Base-by-base conservation (phyloP, 495 filamentous ascomycete species). In the Durotheca rogersii region DNA sequence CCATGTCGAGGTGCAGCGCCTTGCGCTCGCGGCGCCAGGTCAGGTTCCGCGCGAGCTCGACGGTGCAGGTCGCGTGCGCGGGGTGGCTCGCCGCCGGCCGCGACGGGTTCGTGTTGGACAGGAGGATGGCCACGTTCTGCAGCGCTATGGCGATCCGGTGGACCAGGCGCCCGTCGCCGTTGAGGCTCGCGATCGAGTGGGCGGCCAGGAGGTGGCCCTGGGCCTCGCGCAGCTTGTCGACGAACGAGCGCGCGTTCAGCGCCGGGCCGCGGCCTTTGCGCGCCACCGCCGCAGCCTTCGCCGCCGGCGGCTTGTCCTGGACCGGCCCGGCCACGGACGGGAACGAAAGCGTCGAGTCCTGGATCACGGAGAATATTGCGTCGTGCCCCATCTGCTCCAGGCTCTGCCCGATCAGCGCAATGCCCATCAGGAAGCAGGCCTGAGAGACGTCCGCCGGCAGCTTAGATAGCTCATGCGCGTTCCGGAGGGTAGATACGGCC, bases 281-380 rank as follows among this genome's bases (percentile, higher is more conserved):
- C 35, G 61, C 50, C 3, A 60, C 50, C 3, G 72, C 60, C 29
- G 64, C 27, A 9, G 49, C 32, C 39, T 67, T 67, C 2, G 53
- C 31, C 15, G 55, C 21, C 0, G 65, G 62, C 41, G 30, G 34
- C 14, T 58, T 65, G 20, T 62, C 62, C 7, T 35, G 34, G n/a
- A 41, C 20, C 3, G 54, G 39, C 33, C 43, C 66, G 14, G 60
- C 62, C 23, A 90, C 71, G 2, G 87, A 82, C 6, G 90, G 89
- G 50, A 90, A 80, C 0, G 87, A 90, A 23, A 93, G 85, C 3
- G 89, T 95, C 4, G 93, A 97, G 51, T 98, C 93, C 6, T 89
- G 86, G 17, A 98, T 75, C 12, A 91, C 83, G 30, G 87, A 93
- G 65, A 90, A 95, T 1, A 91, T 85, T 7, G 90, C 85, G 70